Base-by-base conservation (phyloP, 441 rosid species). In the Brassica hybrid region DNA sequence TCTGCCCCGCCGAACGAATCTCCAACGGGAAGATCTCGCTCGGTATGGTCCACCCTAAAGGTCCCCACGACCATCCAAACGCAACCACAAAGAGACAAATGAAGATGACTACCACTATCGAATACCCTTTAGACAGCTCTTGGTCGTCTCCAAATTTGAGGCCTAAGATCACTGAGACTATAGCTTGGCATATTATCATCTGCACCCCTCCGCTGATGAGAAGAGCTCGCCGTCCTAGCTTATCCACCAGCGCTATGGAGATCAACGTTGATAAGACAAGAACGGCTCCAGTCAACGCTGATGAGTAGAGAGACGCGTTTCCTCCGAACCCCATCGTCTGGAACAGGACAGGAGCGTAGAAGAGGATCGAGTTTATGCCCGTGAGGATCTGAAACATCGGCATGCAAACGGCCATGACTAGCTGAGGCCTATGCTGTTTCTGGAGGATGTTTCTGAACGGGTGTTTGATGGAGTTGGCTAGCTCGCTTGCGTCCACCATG, bases 1-100 rank as follows among this genome's bases (percentile, higher is more conserved):
- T 84, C 34, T 94, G 97, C 13, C 98, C 97, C 0, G 97, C 98
- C 7, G 97, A 91, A 58, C 98, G 83, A 1, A 83, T 94, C 79
- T 92, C 97, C 25, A 94, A 45, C 4, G 98, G 91, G 54, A 94
- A 94, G 78, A 92, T 87, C 76, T 94, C 97, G 25, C 98, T 94
- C 0, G 98, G 97, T 36, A 94, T 83, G 0, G 97, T 91, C 98
- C 98, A 94, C 0, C 97, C 97, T 0, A 94, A 83, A 2, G 94
- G 95, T 11, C 97, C 98, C 98, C 98, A 94, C 10, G 98, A 94
- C 92, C 94, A 94, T 66, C 97, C 98, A 4, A 94, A 94, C 0
- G 95, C 98, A 9, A 87, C 16, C 1, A 92, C 98, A 74, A 92
- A 94, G 10, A 92, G 85, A 81, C 98, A 94, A 2, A 91, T 76